These are phyloP conservation scores for Persicaria maculosa DNA, from an alignment of 148 eudicot genomes.

Conservation along the genomic window DNA sequence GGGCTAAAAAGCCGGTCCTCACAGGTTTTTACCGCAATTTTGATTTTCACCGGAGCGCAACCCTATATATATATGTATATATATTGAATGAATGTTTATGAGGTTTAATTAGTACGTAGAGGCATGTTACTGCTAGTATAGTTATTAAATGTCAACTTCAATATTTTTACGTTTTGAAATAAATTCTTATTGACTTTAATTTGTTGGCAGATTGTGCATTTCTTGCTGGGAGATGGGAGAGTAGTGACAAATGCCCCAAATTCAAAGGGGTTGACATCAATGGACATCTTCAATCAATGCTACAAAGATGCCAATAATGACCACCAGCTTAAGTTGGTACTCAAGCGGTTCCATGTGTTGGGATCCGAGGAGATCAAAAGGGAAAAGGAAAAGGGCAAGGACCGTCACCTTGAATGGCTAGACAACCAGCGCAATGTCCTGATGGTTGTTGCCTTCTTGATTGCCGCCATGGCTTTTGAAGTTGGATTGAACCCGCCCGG, in stretches of 20 bases:
- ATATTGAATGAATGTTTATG: too few relatives aligned
- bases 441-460: constrained; percentile 13
- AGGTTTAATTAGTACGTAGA: too few relatives aligned
- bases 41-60: too few relatives aligned
- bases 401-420: background rate
- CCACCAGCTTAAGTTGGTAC: background rate
- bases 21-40: too few relatives aligned
- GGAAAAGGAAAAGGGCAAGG: background rate
- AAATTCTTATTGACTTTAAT: too few relatives aligned
- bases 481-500: constrained; percentile 12
- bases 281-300: constrained; percentile 6
- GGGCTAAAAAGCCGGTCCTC: too few relatives aligned
- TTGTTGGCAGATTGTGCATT: background rate
- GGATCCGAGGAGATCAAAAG: background rate
- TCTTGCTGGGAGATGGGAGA: background rate
- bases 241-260: background rate
- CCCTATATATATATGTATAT: too few relatives aligned
- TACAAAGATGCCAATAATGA: background rate
- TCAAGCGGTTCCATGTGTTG: background rate
- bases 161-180: too few relatives aligned
- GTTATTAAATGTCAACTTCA: too few relatives aligned
- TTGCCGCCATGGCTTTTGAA: constrained; percentile 11
- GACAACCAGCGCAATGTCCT: constrained; percentile 1
- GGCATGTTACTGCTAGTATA: too few relatives aligned
- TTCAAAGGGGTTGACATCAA: constrained; percentile 7